phyloP scores from a whole-genome alignment of 768 basidiomycete genomes.

The Pulveroboletus sp. region DNA sequence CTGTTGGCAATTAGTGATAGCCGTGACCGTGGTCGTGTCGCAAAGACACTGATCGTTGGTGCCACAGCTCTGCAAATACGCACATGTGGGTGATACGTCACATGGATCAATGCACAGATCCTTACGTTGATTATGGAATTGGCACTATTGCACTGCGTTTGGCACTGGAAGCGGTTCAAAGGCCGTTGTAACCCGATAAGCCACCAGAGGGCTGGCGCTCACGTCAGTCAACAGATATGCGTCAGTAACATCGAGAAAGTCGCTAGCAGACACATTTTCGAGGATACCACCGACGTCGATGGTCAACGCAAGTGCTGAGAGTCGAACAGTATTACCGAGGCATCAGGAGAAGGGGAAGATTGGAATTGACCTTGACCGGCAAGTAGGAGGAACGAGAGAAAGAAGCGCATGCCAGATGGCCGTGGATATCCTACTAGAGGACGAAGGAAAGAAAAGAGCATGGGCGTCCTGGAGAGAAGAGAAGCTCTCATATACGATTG shows the following conservation, averaged over 20 bases:
- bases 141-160: constrained; percentile 24
- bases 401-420: constrained; percentile 25
- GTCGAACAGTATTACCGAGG: not conserved
- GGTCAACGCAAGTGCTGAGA: constrained; percentile 42
- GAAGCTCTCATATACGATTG: too few species aligned
- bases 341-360: not conserved
- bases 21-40: constrained; percentile 34
- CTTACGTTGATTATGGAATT: constrained; percentile 25
- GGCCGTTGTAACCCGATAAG: not conserved
- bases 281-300: constrained; percentile 40
- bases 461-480: not conserved
- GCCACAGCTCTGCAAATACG: constrained; percentile 36
- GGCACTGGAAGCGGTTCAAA: constrained; percentile 15
- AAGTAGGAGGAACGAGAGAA: constrained; percentile 37
- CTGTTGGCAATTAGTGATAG: constrained; percentile 54
- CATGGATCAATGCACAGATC: not conserved
- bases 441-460: constrained; percentile 8
- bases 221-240: constrained; percentile 26
- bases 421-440: constrained; percentile 33
- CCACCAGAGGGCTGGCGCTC: constrained; percentile 6
- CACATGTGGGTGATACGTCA: not conserved
- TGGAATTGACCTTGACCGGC: constrained; percentile 52
- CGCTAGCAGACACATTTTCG: constrained; percentile 34
- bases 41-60: constrained; percentile 53
- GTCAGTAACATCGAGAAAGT: constrained; percentile 43